Base-by-base conservation (phyloP, 768 basidiomycete species). In the Candolleomyces eurysporus region DNA sequence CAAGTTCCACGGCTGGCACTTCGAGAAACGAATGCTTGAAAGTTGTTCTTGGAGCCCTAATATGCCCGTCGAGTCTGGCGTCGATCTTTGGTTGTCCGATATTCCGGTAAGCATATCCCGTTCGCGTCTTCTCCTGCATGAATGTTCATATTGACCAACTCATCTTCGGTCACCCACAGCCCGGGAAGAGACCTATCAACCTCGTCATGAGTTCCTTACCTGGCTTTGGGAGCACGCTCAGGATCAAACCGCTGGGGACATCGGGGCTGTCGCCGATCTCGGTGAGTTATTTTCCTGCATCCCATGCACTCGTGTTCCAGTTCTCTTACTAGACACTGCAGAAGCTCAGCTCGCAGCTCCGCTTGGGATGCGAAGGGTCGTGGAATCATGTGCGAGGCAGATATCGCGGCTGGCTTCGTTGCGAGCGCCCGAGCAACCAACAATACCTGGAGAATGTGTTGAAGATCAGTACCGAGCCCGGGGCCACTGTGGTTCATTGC, bases 401-500 rank as follows among this genome's bases (percentile, higher is more conserved):
- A 92, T 16, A 89, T 95, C 62, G 77, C 79, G 21, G 93, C 92
- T 6, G 90, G 90, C 0, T 80, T 95, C 5, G 93, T 94, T 11
- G 86, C 86, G 64, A 87, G 85, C 50, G 77, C 88, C 5, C 45
- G 45, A 5, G 45, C 17, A 21, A 9, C 4, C 16, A 9, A 46
- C 19, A 17, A 21, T 4, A 21, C 45, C 45, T 46, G 45, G 45
- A 46, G 26, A 4, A 26, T 26, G 4, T 2, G 26, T 4, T 4
- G 26, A 26, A 26, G 26, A 2, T 26, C 4, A 26, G 2, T 4
- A 26, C 26, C 26, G 26, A 85, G 61, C 83, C 84, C 5, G 93
- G 94, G 73, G 93, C 94, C 1, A 92, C 92, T n/a, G 94, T 93
- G 7, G 90, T 94, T 9, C 93, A 96, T 62, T 94, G 91, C 90